Conservation (phyloP, 768 basidiomycete genomes). For the Chlorophyllum brunneum region DNA sequence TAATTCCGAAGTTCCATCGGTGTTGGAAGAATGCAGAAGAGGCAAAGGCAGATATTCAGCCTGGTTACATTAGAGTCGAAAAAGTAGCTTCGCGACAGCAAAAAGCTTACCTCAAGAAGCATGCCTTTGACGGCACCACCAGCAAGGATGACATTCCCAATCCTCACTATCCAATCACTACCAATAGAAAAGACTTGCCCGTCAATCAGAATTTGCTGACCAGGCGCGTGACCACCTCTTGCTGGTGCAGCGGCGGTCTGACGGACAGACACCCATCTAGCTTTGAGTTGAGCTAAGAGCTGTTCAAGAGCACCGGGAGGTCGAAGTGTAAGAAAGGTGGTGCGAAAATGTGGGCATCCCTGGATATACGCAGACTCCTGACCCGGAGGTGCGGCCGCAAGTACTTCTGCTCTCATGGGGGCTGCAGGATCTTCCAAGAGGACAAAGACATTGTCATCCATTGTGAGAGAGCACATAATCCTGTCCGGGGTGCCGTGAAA, state of each 20-base stretch:
- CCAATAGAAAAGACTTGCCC: slow-evolving; percentile 75
- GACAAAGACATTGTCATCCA: slow-evolving; percentile 80
- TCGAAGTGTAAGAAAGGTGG: slow-evolving; percentile 70
- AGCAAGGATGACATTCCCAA: slow-evolving; percentile 72
- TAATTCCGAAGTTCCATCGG: slow-evolving; percentile 69
- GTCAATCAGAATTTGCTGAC: slow-evolving; percentile 64
- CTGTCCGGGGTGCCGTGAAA: slow-evolving; percentile 54
- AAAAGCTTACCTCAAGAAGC: slow-evolving; percentile 63
- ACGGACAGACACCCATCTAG: slow-evolving; percentile 71
- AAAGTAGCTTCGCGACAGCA: slow-evolving; percentile 6
- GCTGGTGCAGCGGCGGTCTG: slow-evolving; percentile 29
- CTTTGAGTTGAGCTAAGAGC: slow-evolving; percentile 66
- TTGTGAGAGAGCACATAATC: slow-evolving; percentile 71
- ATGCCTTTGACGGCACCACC: slow-evolving; percentile 80
- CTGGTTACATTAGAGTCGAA: slow-evolving; percentile 31
- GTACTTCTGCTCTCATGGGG: slow-evolving; percentile 61
- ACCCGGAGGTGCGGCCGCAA: slow-evolving; percentile 39
- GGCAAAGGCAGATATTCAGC: slow-evolving; percentile 83
- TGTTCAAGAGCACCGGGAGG: slow-evolving; percentile 77
- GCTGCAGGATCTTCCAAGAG: slow-evolving; percentile 73
- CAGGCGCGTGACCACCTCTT: slow-evolving; percentile 34
- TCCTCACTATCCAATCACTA: slow-evolving; percentile 76
- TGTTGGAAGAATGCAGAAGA: slow-evolving; percentile 55
- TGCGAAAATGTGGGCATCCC: slow-evolving; percentile 63
- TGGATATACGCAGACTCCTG: slow-evolving; percentile 40